These are phyloP conservation scores for Pezicula neosporulosa DNA, from an alignment of 2,329 filamentous ascomycete species.

Conservation along the genomic window DNA sequence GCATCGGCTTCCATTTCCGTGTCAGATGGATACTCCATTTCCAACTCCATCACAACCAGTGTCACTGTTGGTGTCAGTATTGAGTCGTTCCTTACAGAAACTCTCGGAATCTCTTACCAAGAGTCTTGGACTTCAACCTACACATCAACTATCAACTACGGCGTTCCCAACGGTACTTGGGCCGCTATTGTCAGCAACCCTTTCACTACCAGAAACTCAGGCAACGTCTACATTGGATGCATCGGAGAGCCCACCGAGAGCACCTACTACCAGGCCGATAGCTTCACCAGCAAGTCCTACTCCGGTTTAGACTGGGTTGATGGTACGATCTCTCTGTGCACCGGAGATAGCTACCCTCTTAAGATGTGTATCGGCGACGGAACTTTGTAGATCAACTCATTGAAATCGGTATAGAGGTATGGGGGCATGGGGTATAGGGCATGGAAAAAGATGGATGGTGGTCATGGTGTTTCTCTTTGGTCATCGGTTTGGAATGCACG, in stretches of 20 bases:
- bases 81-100: slow-evolving; percentile 23
- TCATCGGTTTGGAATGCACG: too few species aligned
- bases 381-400: not conserved
- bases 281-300: slow-evolving; percentile 29
- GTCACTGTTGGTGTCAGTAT: slow-evolving; percentile 15
- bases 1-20: slow-evolving; percentile 27
- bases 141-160: slow-evolving; percentile 27
- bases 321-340: slow-evolving; percentile 35
- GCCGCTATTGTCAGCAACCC: slow-evolving; percentile 37
- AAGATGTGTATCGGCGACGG: slow-evolving; percentile 35
- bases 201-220: slow-evolving; percentile 29
- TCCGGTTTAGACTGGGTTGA: slow-evolving; percentile 34
- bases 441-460: too few species aligned
- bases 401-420: too few species aligned
- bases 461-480: too few species aligned
- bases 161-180: slow-evolving; percentile 32
- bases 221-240: slow-evolving; percentile 31
- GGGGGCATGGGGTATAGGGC: too few species aligned
- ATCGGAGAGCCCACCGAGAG: slow-evolving; percentile 25
- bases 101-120: slow-evolving; percentile 24
- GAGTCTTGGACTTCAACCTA: slow-evolving; percentile 30
- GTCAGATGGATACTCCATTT: slow-evolving; percentile 30
- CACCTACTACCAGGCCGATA: slow-evolving; percentile 30
- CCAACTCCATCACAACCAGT: slow-evolving; percentile 29
- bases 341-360: slow-evolving; percentile 31